Evolutionary conservation across 2,329 filamentous ascomycete genomes (phyloP).

Genomic region (Talaromyces sp.): DNA sequence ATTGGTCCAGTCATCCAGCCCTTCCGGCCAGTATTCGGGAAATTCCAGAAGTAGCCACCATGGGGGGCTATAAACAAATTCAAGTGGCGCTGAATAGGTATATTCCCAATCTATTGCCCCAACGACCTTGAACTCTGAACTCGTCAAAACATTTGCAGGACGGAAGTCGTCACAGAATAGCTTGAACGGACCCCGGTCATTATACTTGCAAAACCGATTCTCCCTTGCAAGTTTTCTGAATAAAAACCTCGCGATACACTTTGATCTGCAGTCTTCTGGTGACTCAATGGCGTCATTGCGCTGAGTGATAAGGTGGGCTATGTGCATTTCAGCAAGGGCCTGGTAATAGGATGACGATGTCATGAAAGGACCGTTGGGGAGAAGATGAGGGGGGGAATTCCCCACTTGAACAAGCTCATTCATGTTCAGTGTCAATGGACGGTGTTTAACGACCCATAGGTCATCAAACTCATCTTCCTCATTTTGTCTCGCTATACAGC

Average conservation of each 20-base stretch:
- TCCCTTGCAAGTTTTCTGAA: slow-evolving; percentile 17
- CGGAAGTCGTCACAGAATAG: slow-evolving; percentile 25
- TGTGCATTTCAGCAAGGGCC: slow-evolving; percentile 19
- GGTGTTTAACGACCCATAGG: slow-evolving; percentile 2
- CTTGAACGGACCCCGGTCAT: slow-evolving; percentile 19
- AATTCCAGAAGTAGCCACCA: slow-evolving; percentile 23
- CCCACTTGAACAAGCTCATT: slow-evolving; percentile 22
- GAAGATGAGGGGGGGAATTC: slow-evolving; percentile 14
- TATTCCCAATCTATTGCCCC: slow-evolving; percentile 25
- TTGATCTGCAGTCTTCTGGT: slow-evolving; percentile 19
- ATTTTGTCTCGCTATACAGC: slow-evolving; percentile 9
- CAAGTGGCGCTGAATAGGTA: slow-evolving; percentile 19
- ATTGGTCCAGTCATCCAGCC: slow-evolving; percentile 25
- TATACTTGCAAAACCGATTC: slow-evolving; percentile 9
- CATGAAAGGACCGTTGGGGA: slow-evolving; percentile 15
- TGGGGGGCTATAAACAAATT: slow-evolving; percentile 19
- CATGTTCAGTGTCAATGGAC: slow-evolving; percentile 18
- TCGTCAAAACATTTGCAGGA: slow-evolving; percentile 21
- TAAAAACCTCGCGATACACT: slow-evolving; percentile 21
- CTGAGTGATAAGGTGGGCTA: slow-evolving; percentile 21
- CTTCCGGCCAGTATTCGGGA: slow-evolving; percentile 29
- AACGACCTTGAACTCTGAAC: slow-evolving; percentile 14
- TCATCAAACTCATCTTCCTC: neutral
- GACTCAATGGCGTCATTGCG: slow-evolving; percentile 22
- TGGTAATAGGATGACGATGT: slow-evolving; percentile 22